Base-by-base conservation (phyloP, 2,329 filamentous ascomycete genomes). In the Aspergillus fumigatus region DNA sequence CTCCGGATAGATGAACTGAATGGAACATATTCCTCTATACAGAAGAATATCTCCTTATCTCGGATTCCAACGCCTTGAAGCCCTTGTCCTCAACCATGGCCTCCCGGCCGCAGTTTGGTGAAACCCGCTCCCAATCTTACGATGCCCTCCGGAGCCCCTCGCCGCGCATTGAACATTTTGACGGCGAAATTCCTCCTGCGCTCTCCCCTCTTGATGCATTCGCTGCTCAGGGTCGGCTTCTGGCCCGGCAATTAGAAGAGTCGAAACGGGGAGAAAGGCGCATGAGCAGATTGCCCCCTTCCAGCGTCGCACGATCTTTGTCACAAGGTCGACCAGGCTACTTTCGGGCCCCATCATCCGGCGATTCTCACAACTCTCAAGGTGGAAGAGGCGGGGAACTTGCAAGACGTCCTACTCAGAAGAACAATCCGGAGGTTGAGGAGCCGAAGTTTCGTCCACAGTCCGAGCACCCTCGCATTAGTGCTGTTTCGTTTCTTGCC, bases 121-220 rank as follows among this genome's bases (percentile, higher is more conserved):
- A 88, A 67, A 71, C 84, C 64, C 81, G 84, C 70, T 80, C 83
- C 54, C 76, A 80, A 57, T 86, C 85, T 40, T 77, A 81, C 52
- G 75, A 79, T 26, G 83, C 76, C 10, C 68, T 78, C 53, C 78
- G 81, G 19, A 81, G 80, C 35, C 80, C 82, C 61, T 92, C 89
- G n/a, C 88, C 89, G 45, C 86, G 88, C 59, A 78, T 91, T 57
- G 72, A 75, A 60, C 88, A 92, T 73, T 81, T 89, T 56, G 88
- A 88, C 56, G 90, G 90, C 59, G 89, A 93, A 61, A 61, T 74
- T 1, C 93, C 94, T 21, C 94, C 94, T 4, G 89, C 94, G 52
- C 82, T 97, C 55, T 97, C 94, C 7, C 94, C 94, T 10, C 83
- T 99, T 62, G 94, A 99, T 80, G 93, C 93, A 50, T 95, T 99